These are phyloP conservation scores for sweet orange (Citrus sinensis) DNA, from an alignment of 345 rosid species.

Conservation along the genomic window DNA sequence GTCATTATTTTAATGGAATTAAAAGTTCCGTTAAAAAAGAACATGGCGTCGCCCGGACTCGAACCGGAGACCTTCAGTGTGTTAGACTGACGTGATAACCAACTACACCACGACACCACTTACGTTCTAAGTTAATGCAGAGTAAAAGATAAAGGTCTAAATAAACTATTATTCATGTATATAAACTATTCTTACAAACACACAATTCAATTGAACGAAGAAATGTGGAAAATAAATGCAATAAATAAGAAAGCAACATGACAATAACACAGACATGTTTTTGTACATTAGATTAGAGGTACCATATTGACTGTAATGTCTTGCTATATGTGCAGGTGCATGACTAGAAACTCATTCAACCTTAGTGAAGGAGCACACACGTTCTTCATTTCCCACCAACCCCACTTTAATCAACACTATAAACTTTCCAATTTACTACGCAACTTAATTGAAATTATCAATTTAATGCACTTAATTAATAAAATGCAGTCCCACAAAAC, in stretches of 20 bases:
- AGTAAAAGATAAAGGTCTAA: rapidly evolving
- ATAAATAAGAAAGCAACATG: too few relatives aligned
- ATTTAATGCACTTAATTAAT: background rate
- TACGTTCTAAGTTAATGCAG: too few relatives aligned
- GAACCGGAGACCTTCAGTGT: constrained; percentile 98
- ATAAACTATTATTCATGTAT: too few relatives aligned
- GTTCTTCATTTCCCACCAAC: constrained; percentile 27
- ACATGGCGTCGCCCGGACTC: constrained; percentile 72
- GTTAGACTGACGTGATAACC: constrained; percentile 99
- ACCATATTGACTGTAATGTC: too few relatives aligned
- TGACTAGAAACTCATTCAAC: constrained; percentile 17
- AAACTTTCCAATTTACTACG: background rate
- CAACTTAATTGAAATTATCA: background rate
- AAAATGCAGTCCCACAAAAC: constrained; percentile 7
- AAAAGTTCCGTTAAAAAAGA: too few relatives aligned
- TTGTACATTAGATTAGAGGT: too few relatives aligned
- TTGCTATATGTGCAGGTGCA: background rate
- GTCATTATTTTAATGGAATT: too few relatives aligned
- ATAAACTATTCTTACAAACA: too few relatives aligned
- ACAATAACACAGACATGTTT: too few relatives aligned
- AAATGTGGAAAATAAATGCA: too few relatives aligned
- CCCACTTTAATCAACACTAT: constrained; percentile 13
- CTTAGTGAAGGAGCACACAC: constrained; percentile 19
- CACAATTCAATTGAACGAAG: too few relatives aligned
- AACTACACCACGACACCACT: constrained; percentile 94